Percentiles rank a stretch among this genome's conserved stretches.
Conservation (phyloP, 306 rosid genomes). For the Acmispon strigosus region DNA sequence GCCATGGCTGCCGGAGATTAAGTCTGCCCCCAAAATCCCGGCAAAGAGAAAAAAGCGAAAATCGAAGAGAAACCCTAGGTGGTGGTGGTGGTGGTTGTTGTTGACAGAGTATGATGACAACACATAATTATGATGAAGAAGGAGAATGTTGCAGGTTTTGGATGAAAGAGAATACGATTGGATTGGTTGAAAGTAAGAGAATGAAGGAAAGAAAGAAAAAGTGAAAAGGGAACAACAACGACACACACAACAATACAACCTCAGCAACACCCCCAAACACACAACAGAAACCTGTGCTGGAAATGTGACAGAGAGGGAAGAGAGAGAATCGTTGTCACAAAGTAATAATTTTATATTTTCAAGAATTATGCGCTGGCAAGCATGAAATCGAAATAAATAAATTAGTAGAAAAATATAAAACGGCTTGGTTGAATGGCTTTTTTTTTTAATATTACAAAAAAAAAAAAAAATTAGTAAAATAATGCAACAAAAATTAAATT, state of each 20-base stretch:
- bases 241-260: neutral
- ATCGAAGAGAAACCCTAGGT: constrained; percentile 30
- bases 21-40: constrained; percentile 25
- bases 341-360: neutral
- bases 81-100: neutral
- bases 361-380: too few species aligned
- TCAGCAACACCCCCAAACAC: neutral
- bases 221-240: neutral
- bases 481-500: too few species aligned
- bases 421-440: too few species aligned
- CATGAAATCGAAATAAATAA: too few species aligned
- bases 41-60: neutral
- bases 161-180: neutral
- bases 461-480: too few species aligned
- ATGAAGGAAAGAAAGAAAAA: too few species aligned
- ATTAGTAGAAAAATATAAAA: too few species aligned
- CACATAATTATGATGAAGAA: neutral
- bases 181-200: too few species aligned
- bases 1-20: constrained; percentile 61
- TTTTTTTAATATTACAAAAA: too few species aligned
- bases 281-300: neutral
- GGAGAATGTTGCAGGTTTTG: neutral
- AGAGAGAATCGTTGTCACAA: too few species aligned
- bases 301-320: too few species aligned
- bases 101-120: neutral